Evolutionary conservation across 345 rosid species (phyloP).

Genomic region (Pugionium cornutum): DNA sequence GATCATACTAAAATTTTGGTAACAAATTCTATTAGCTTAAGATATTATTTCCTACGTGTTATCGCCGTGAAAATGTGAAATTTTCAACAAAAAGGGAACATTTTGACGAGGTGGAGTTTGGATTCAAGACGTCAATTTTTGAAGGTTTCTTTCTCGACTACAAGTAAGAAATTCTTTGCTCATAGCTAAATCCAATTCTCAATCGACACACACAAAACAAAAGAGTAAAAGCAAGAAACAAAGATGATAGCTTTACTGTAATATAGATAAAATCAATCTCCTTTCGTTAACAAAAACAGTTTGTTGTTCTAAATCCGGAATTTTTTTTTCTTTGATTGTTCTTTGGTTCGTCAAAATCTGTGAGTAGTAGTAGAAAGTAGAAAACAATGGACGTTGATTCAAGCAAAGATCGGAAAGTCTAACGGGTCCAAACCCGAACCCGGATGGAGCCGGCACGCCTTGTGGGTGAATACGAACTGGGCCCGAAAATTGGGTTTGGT

Average conservation of each 20-base stretch:
- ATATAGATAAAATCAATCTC: constrained; percentile 5
- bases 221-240: neutral
- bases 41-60: too few relatives aligned
- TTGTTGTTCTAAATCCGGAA: constrained; percentile 22
- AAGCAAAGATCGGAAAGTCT: constrained; percentile 19
- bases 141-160: constrained; percentile 32
- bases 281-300: constrained; percentile 27
- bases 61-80: too few relatives aligned
- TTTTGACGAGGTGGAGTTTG: constrained; percentile 27
- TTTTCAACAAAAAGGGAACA: neutral
- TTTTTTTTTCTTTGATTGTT: constrained; percentile 4
- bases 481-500: constrained; percentile 72
- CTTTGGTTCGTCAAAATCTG: neutral
- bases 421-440: constrained; percentile 36
- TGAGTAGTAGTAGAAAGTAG: neutral
- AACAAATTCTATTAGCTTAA: too few relatives aligned
- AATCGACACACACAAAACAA: constrained; percentile 15
- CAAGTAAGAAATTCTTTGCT: constrained; percentile 38
- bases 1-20: neutral
- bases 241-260: constrained; percentile 30
- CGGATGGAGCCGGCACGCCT: constrained; percentile 49
- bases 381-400: constrained; percentile 37
- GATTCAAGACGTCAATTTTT: constrained; percentile 34
- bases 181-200: constrained; percentile 30
- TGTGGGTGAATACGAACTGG: constrained; percentile 69